These are phyloP conservation scores for Scleroderma bovista DNA, from an alignment of 768 basidiomycete genomes.

Conservation along the genomic window DNA sequence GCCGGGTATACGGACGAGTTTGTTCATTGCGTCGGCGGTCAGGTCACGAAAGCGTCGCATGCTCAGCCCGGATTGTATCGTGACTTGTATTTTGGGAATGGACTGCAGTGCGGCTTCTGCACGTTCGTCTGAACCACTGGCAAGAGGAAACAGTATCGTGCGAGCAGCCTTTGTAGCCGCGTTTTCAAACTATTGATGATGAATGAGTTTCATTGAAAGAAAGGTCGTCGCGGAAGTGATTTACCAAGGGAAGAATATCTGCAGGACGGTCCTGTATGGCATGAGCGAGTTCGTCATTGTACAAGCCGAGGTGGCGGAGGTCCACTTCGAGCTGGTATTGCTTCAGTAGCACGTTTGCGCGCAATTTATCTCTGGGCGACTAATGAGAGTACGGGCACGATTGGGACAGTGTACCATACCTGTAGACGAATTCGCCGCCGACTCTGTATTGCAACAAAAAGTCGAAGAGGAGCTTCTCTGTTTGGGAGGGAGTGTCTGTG, in stretches of 20 bases:
- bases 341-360: slow-evolving; percentile 84
- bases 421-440: slow-evolving; percentile 87
- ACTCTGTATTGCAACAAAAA: slow-evolving; percentile 87
- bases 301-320: slow-evolving; percentile 69
- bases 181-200: slow-evolving; percentile 69
- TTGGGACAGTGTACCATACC: slow-evolving; percentile 40
- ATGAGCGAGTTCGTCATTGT: slow-evolving; percentile 92
- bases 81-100: slow-evolving; percentile 79
- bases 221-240: slow-evolving; percentile 16
- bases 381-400: background rate
- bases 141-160: slow-evolving; percentile 75
- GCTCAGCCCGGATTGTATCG: slow-evolving; percentile 84
- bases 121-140: slow-evolving; percentile 42
- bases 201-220: background rate
- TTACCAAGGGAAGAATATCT: slow-evolving; percentile 82
- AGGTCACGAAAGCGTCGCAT: slow-evolving; percentile 92
- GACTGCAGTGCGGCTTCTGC: slow-evolving; percentile 42
- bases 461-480: slow-evolving; percentile 73
- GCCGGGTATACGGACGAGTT: slow-evolving; percentile 92
- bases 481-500: slow-evolving; percentile 73
- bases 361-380: slow-evolving; percentile 68
- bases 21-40: slow-evolving; percentile 90
- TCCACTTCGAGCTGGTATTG: slow-evolving; percentile 86
- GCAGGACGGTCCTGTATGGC: slow-evolving; percentile 84
- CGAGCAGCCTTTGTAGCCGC: slow-evolving; percentile 84